Evolutionary conservation across 495 filamentous ascomycete genomes (phyloP).

Genomic region (Xylaria cubensis): DNA sequence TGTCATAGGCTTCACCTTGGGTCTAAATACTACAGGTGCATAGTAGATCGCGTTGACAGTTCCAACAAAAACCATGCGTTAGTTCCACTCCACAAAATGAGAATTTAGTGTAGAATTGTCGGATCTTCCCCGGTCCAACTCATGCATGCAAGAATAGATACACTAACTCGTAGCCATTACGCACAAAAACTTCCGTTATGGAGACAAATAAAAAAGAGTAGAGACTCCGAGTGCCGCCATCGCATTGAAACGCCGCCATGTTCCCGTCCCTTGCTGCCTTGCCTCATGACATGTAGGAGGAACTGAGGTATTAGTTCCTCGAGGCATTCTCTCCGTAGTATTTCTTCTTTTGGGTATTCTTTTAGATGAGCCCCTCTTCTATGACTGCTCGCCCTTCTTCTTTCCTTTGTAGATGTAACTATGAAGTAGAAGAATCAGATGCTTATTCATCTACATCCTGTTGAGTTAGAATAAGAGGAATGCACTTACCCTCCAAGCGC

Average conservation of each 20-base stretch:
- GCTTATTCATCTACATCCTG: not conserved
- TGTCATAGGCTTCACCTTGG: not conserved
- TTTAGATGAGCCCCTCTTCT: not conserved
- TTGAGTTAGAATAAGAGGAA: not conserved
- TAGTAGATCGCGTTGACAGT: not conserved
- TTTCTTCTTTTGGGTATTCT: not conserved
- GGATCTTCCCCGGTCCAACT: not conserved
- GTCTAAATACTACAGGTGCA: too few species aligned
- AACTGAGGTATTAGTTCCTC: not conserved
- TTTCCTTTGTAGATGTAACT: slow-evolving; percentile 22
- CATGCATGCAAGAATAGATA: slow-evolving; percentile 6
- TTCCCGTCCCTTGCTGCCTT: not conserved
- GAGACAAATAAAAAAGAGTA: slow-evolving; percentile 5
- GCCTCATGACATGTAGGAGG: not conserved
- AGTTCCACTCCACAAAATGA: not conserved
- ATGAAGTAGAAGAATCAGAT: not conserved
- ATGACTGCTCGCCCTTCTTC: slow-evolving; percentile 13
- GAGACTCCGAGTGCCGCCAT: slow-evolving; percentile 14
- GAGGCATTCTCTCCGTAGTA: not conserved
- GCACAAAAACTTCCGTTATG: not conserved
- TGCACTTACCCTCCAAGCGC: slow-evolving; percentile 47
- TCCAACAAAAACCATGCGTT: not conserved
- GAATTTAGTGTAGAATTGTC: not conserved
- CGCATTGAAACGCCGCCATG: slow-evolving; percentile 7
- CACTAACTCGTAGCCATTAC: not conserved